Conservation (phyloP, 2,329 filamentous ascomycete genomes). For the Cryphonectria nitschkei region DNA sequence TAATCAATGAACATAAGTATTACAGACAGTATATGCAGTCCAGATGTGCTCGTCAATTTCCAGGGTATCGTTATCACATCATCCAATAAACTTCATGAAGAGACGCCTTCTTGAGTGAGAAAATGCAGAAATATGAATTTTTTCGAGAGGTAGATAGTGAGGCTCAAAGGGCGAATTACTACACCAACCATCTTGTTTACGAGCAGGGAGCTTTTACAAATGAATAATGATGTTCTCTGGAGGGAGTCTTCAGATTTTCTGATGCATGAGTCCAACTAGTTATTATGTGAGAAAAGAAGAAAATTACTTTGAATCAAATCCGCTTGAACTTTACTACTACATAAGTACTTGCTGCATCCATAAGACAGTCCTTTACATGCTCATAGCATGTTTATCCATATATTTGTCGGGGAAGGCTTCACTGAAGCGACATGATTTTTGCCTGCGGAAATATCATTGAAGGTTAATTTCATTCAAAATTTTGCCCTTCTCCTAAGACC, state of each 20-base stretch:
- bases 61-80: not conserved
- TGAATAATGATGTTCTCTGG: not conserved
- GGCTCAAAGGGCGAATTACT: no score
- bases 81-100: not conserved
- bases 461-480: not conserved
- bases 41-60: not conserved
- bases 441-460: not conserved
- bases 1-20: not conserved
- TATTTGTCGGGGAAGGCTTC: not conserved
- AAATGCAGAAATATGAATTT: not conserved
- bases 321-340: not conserved
- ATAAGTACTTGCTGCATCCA: not conserved
- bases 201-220: no score
- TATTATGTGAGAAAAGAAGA: not conserved
- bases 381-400: not conserved
- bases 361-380: not conserved
- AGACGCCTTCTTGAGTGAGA: not conserved
- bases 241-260: not conserved
- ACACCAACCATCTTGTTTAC: no score
- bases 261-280: not conserved
- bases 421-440: not conserved
- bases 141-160: not conserved
- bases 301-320: not conserved
- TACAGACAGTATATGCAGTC: not conserved
- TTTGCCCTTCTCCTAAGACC: not conserved